Evolutionary conservation across 345 rosid genomes (phyloP), one percentile per base, ranked within the genome.

Genomic region (Eucalyptus lansdowneana): DNA sequence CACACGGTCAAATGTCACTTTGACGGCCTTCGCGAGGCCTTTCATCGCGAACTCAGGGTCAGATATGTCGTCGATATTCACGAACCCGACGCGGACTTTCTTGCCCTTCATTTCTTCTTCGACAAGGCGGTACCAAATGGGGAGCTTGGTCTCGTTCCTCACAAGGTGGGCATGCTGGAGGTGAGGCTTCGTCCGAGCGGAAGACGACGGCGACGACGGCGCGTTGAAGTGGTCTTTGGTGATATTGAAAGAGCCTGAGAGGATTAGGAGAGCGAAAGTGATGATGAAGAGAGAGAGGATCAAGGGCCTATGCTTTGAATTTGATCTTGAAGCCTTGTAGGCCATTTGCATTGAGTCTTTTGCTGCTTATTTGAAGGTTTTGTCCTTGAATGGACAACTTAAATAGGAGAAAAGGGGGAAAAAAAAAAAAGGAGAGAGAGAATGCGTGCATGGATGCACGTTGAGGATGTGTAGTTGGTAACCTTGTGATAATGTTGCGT

Each of bases 41-140:
- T 93, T 89, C 56, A 72, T 47, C 25, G 89, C 90, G 72, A 90
- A 89, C 11, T 51, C 45, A 9, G 50, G 87, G 21, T 88, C 87
- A 4, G 92, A 88, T 13, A 88, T 56, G 5, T 91, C 89, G 0
- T 90, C 90, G 3, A 94, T 51, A 67, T 96, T 96, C 9, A 97
- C 96, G 4, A 94, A 90, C n/a, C 97, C 99, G 24, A 95, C 91
- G 87, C 92, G 94, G 88, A 95, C 91, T 45, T 54, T 91, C 45
- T 87, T 58, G 22, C 89, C 92, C 5, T 86, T 87, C 50, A 91
- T 85, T 60, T 90, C 93, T 49, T 90, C 86, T 47, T 89, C 88
- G 37, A 96, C 29, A 40, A 93, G 89, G 31, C 91, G 88, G 22
- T 93, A 89, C 96, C 96, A 95, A 53, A 50, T 88, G 7, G 94